Evolutionary conservation across 2,329 filamentous ascomycete species (phyloP).

Genomic region (Rachicladosporium sp.): DNA sequence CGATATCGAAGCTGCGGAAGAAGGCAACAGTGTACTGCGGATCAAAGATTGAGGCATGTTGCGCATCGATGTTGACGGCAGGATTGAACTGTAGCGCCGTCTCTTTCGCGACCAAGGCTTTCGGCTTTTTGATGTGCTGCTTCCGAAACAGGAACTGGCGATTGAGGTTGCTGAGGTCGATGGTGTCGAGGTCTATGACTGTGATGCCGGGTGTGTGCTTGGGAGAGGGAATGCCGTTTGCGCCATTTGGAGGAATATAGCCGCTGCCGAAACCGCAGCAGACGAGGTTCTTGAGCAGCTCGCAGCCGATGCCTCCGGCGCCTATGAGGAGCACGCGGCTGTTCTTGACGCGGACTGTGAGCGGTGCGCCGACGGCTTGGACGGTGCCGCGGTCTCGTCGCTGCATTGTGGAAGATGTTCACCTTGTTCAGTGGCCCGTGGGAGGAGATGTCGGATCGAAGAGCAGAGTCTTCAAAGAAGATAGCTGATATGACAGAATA

Average conservation of each 20-base stretch:
- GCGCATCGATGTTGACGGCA: slow-evolving; percentile 68
- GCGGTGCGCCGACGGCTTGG: slow-evolving; percentile 57
- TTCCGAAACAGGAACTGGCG: slow-evolving; percentile 93
- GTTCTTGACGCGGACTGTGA: slow-evolving; percentile 30
- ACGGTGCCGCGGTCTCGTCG: slow-evolving; percentile 36
- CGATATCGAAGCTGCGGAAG: slow-evolving; percentile 71
- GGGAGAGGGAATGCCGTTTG: slow-evolving; percentile 1
- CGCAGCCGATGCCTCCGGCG: slow-evolving; percentile 93
- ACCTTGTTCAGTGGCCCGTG: slow-evolving; percentile 1
- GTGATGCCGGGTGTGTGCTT: slow-evolving; percentile 52
- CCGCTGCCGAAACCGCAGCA: slow-evolving; percentile 65
- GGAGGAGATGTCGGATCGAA: not conserved
- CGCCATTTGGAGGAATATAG: slow-evolving; percentile 1
- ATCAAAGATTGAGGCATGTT: slow-evolving; percentile 95
- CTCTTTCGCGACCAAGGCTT: slow-evolving; percentile 87
- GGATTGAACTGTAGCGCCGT: slow-evolving; percentile 86
- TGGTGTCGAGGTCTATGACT: slow-evolving; percentile 93
- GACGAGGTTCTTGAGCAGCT: slow-evolving; percentile 91
- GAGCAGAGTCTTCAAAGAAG: not conserved
- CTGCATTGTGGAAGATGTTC: slow-evolving; percentile 25
- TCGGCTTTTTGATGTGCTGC: slow-evolving; percentile 96
- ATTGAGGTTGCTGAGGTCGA: slow-evolving; percentile 94
- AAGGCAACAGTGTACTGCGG: slow-evolving; percentile 72
- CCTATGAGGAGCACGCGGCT: slow-evolving; percentile 69
- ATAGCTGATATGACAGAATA: too few species aligned